Conservation (phyloP, 805 yeast species). For the Lipomyces orientalis region DNA sequence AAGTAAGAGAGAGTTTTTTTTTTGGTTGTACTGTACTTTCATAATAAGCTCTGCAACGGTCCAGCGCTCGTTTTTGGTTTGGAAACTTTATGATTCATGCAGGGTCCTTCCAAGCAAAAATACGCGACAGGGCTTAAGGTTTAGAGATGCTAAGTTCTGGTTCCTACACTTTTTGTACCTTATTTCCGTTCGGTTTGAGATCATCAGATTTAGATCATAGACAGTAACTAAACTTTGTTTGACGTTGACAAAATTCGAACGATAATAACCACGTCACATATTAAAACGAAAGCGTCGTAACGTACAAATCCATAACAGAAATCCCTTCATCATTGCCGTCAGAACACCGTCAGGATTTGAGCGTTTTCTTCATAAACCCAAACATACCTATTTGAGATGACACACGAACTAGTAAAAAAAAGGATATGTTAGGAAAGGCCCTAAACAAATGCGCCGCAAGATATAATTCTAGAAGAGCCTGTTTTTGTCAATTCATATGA, state of each 20-base stretch:
- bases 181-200: not conserved
- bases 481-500: not conserved
- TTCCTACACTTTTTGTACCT: too few species aligned
- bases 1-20: too few species aligned
- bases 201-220: too few species aligned
- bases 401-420: not conserved
- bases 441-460: slow-evolving; percentile 4
- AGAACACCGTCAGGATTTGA: not conserved
- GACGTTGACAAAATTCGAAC: not conserved
- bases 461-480: not conserved
- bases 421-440: slow-evolving; percentile 6
- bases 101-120: not conserved
- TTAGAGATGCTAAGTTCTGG: not conserved
- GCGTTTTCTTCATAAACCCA: not conserved
- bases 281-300: not conserved
- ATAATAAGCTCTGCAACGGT: not conserved
- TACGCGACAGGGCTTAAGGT: not conserved
- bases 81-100: not conserved
- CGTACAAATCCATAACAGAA: not conserved
- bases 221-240: not conserved
- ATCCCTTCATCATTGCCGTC: not conserved
- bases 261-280: not conserved
- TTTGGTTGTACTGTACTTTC: too few species aligned
- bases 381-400: not conserved
- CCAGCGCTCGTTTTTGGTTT: not conserved